These are phyloP conservation scores for Lumnitzera littorea DNA, from an alignment of 345 rosid species.

Conservation along the genomic window DNA sequence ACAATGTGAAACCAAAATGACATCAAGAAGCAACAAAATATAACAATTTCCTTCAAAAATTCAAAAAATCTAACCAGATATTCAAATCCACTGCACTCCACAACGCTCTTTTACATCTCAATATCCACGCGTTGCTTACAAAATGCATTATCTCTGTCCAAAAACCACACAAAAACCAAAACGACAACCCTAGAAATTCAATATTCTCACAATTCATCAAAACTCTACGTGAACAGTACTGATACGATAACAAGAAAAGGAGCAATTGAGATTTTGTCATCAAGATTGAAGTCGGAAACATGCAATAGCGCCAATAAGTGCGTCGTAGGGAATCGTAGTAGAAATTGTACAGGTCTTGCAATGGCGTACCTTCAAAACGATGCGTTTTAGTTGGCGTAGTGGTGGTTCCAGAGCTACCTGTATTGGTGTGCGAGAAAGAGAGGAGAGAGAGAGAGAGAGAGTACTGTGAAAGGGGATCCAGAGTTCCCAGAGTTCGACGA, in stretches of 20 bases:
- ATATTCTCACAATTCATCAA: conserved; percentile 35
- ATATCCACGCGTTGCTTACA: conserved; percentile 19
- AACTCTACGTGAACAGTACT: conserved; percentile 2
- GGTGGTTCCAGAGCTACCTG: conserved; percentile 5
- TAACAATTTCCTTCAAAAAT: conserved; percentile 9
- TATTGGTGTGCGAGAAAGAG: background rate
- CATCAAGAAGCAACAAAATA: background rate
- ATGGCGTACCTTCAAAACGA: conserved; percentile 19
- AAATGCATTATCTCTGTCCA: conserved; percentile 30
- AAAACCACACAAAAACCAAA: conserved; percentile 13
- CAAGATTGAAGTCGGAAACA: background rate
- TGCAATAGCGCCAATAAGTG: conserved; percentile 13
- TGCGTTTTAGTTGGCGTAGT: conserved; percentile 11
- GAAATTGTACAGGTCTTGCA: background rate
- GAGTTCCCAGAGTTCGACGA: conserved; percentile 1
- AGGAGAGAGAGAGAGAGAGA: background rate
- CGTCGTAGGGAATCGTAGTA: background rate
- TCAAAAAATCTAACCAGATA: conserved; percentile 18
- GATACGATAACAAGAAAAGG: conserved; percentile 9
- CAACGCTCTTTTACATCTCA: conserved; percentile 18
- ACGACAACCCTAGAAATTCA: background rate
- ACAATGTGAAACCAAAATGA: conserved; percentile 4
- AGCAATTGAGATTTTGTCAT: background rate
- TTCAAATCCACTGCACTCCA: conserved; percentile 16
- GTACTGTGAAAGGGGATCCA: conserved; percentile 11